These are phyloP conservation scores for Herpetomonas samuelpessoai DNA, from an alignment of 208 protist species.

Conservation along the genomic window DNA sequence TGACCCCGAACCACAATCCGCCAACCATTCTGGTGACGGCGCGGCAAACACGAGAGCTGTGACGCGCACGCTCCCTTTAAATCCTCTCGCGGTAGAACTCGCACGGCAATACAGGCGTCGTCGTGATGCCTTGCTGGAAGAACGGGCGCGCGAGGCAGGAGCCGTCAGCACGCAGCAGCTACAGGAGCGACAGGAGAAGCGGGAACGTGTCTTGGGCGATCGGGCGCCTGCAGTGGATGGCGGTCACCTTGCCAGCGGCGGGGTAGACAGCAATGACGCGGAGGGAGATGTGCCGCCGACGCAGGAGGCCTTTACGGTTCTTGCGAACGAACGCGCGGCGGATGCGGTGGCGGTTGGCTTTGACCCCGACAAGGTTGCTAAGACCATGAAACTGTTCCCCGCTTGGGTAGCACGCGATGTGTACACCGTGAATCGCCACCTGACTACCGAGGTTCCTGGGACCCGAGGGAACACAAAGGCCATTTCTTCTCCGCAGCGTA, in stretches of 20 bases:
- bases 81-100: background rate
- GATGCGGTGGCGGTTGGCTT: conserved; percentile 1
- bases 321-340: conserved; percentile 8
- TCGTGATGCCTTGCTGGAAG: background rate
- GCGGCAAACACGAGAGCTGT: background rate
- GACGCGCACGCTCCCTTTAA: background rate
- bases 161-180: background rate
- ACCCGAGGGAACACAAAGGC: background rate
- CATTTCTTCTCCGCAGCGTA: background rate
- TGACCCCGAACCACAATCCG: too few species aligned
- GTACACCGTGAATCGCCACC: background rate
- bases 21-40: too few species aligned
- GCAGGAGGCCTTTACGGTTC: conserved; percentile 8
- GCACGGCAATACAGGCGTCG: background rate
- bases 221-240: too few species aligned
- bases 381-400: conserved; percentile 9
- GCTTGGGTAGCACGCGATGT: conserved; percentile 14
- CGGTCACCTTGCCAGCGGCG: background rate
- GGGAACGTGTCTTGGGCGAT: background rate
- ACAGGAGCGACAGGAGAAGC: background rate
- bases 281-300: background rate
- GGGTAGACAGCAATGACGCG: background rate
- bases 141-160: background rate
- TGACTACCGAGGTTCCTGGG: too few species aligned
- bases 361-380: conserved; percentile 5